Base-by-base conservation (phyloP, 441 rosid species). In the Euphorbia schlechtendalii region DNA sequence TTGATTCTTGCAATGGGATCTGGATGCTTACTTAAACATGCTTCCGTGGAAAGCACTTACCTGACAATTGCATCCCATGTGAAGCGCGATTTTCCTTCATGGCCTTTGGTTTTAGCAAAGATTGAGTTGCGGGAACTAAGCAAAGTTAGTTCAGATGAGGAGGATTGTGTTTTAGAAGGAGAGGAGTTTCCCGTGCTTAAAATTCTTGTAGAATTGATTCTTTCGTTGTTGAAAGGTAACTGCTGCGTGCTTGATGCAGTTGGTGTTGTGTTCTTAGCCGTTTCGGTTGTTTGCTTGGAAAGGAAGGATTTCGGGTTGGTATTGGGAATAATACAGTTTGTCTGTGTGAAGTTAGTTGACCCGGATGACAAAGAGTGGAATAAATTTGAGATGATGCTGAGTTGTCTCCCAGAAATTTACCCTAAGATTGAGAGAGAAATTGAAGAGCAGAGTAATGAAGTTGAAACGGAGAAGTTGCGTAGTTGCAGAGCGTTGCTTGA, bases 1-100 rank as follows among this genome's bases (percentile, higher is more conserved):
- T 66, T 91, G 78, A 73, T 87, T 78, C 86, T 91, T 68, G 89
- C 87, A 61, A 64, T 94, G 65, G 98, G 89, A 56, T 85, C 81
- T 59, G 71, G 75, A 34, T 73, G 79, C 70, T 67, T 85, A 70
- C 75, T 78, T 20, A 49, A 73, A 51, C 76, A 64, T 65, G 78
- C 62, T 66, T 72, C 74, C 28, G 71, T 34, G 48, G 90, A 80
- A 69, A 68, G 45, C 41, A 48, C 76, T 10, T 71, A 71, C 69
- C 38, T 61, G 58, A 73, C 67, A 32, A 64, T 76, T 68, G 71
- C 59, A 43, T 76, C 79, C 63, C 79, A 71, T 52, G 64, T 86
- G 25, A 86, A 83, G 70, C 65, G 66, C 45, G 75, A 66, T 59
- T 80, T 76, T 60, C 94, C 96, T 4, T 70, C 83, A 59, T 94